Base-by-base conservation (phyloP, 73 alveolate genomes). In the Symbiodinium natans region DNA sequence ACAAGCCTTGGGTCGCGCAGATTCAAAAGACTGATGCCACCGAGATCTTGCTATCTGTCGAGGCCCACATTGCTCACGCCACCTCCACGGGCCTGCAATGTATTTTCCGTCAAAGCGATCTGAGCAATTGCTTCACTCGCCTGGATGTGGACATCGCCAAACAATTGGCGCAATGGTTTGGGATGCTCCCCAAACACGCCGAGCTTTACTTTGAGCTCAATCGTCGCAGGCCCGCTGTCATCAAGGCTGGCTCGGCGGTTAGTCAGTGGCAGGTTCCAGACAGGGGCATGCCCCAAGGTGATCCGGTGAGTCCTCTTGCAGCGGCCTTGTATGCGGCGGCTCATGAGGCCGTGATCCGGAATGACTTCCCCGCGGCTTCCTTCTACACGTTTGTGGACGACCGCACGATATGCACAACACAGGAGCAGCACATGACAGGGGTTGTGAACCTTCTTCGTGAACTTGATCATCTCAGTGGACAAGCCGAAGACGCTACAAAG, bases 251-350 rank as follows among this genome's bases (percentile, higher is more conserved):
- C 25, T 25, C 41, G 7, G 86, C 86, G 5, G 86, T 74, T 8
- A 46, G 86, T n/a, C 33, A 8, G 25, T 74, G 86, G 86, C 86
- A 29, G 48, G 9, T 15, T 74, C 86, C 86, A 31, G 48, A 29
- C 41, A 74, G 86, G 36, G 86, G 86, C 46, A 74, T 74, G 86
- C 48, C 86, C 25, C 86, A 74, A 46, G 86, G 86, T 3, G 86
- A 74, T 27, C 86, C 86, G n/a, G 36, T 74, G n/a, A n/a, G n/a
- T n/a, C n/a, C n/a, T n/a, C n/a, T n/a, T n/a, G n/a, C n/a, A n/a
- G n/a, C n/a, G n/a, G n/a, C n/a, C n/a, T n/a, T 74, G 7, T 6
- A 33, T 15, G 86, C 86, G 7, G 86, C 48, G 42, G 86, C 86
- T 74, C 86, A 74, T 74, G 6, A 21, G 9, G 21, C 48, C 7